Base-by-base conservation (phyloP, 495 filamentous ascomycete species). In the Podospora appendiculata region DNA sequence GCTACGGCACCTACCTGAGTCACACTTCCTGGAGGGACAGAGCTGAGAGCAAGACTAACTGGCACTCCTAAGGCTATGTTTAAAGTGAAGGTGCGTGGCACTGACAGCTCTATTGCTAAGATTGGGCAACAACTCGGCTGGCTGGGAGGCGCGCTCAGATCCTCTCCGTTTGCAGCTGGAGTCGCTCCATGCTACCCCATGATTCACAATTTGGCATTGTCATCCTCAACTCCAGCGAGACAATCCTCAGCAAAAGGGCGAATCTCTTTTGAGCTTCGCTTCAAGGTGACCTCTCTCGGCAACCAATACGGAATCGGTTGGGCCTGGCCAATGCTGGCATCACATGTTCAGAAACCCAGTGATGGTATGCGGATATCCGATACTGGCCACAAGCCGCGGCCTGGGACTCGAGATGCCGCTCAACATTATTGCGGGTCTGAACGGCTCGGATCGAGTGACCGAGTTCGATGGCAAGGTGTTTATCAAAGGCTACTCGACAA, bases 321-420 rank as follows among this genome's bases (percentile, higher is more conserved):
- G n/a, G 14, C 8, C 58, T 44, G 70, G 70, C 0, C 48, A 65
- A 19, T 73, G 70, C 52, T 73, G 70, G 69, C 63, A 65, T 14
- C 38, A 49, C 6, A 41, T 73, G 25, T 68, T 71, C 52, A 17
- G 52, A 32, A 67, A 64, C 34, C 69, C 67, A 42, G 57, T 71
- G 1, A 42, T 71, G 14, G 69, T 68, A 0, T 51, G 47, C 34
- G 69, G 69, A 4, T 73, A 58, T 49, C 70, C 69, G 1, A 68
- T 69, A 10, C 48, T 18, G 8, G 10, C 5, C 2, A 13, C 16
- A 5, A 17, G 4, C 10, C 6, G 3, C 3, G 5, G n/a, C 6
- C 16, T 13, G 1, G 47, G 47, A 5, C 34, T 49, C 6, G 47
- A 49, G 35, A 41, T 49, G 6, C 47, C 47, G 16, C 34, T 49